Evolutionary conservation across 768 basidiomycete genomes (phyloP).

Genomic region (Panaeolus papilionaceus): DNA sequence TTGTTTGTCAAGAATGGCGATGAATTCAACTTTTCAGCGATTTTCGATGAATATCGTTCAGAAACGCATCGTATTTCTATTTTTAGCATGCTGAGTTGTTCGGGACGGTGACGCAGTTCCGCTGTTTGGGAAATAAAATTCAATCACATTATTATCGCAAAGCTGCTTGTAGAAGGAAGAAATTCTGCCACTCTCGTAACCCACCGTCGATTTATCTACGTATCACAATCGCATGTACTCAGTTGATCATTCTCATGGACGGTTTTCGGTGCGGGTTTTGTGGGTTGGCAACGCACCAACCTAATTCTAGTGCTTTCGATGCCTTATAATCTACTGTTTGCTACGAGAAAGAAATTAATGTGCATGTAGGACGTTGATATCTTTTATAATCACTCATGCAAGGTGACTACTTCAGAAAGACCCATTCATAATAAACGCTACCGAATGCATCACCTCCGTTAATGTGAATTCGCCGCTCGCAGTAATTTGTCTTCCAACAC

Average conservation of each 20-base stretch:
- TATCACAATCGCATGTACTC: background rate
- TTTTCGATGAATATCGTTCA: background rate
- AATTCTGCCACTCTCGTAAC: background rate
- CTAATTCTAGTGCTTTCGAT: slow-evolving; percentile 7
- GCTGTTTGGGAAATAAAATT: background rate
- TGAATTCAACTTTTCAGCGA: background rate
- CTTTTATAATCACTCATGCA: slow-evolving; percentile 9
- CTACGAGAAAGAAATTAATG: background rate
- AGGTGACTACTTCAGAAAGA: background rate
- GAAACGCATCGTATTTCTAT: background rate
- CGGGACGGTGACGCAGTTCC: background rate
- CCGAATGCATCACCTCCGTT: slow-evolving; percentile 10
- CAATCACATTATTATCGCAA: background rate
- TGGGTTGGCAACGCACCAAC: background rate
- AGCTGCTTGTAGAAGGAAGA: background rate
- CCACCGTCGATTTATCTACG: background rate
- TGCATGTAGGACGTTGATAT: background rate
- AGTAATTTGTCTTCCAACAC: slow-evolving; percentile 5
- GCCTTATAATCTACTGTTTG: background rate
- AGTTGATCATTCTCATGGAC: slow-evolving; percentile 2
- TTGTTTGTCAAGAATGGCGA: background rate
- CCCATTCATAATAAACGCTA: slow-evolving; percentile 6
- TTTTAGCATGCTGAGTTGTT: background rate
- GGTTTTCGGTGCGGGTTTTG: slow-evolving; percentile 10
- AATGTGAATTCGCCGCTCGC: slow-evolving; percentile 6